Evolutionary conservation across 257 asterid genomes (phyloP).

Genomic region (Nicotiana tabacum): DNA sequence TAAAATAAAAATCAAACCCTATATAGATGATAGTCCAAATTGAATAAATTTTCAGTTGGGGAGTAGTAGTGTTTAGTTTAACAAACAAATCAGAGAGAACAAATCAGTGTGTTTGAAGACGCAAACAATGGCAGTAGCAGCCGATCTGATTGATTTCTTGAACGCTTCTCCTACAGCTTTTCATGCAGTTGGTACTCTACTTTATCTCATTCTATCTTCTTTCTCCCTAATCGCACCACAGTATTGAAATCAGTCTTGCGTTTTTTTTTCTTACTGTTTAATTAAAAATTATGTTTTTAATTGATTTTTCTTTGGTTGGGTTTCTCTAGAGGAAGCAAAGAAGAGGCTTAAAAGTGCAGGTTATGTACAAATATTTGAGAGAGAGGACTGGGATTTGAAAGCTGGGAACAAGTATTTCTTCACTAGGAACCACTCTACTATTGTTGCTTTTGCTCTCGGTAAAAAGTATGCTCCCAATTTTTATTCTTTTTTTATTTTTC

Average conservation of each 20-base stretch:
- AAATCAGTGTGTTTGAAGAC: neutral
- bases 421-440: conserved; percentile 87
- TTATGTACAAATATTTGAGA: conserved; percentile 68
- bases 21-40: neutral
- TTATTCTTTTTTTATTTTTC: neutral
- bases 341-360: conserved; percentile 61
- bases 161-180: conserved; percentile 94
- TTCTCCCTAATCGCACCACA: neutral
- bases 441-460: conserved; percentile 93
- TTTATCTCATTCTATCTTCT: neutral
- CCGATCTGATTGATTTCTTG: conserved; percentile 74
- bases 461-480: conserved; percentile 47
- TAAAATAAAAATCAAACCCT: no score
- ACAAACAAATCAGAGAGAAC: neutral
- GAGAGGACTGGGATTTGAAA: conserved; percentile 75
- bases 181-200: conserved; percentile 80
- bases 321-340: conserved; percentile 69
- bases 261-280: neutral
- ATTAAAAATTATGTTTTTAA: neutral
- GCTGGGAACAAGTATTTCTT: conserved; percentile 88
- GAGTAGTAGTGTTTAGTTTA: neutral
- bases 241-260: neutral
- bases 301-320: neutral
- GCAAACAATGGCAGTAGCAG: conserved; percentile 46
- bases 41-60: neutral